phyloP scores from a whole-genome alignment of 768 basidiomycete genomes.

The Inosperma sp. region DNA sequence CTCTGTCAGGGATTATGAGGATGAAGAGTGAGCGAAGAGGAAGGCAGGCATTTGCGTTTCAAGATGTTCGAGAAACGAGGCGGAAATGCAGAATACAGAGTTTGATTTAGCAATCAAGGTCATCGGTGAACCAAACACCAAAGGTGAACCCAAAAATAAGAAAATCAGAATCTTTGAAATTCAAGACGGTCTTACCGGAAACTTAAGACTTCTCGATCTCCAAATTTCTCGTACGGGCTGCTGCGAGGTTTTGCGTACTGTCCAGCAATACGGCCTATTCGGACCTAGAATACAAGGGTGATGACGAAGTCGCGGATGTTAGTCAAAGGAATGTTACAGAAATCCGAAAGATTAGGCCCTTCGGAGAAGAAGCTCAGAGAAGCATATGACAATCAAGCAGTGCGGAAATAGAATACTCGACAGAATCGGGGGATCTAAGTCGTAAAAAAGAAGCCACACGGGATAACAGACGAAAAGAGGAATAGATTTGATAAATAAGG shows the following conservation, averaged over 20 bases:
- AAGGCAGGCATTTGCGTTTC: slow-evolving; percentile 4
- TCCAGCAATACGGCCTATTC: slow-evolving; percentile 89
- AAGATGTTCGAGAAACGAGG: not conserved
- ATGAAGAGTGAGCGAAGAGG: too few species aligned
- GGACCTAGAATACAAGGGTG: slow-evolving; percentile 42
- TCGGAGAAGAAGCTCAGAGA: slow-evolving; percentile 1
- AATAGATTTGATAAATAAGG: not conserved
- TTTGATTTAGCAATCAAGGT: not conserved
- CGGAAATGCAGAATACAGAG: not conserved
- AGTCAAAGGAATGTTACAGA: not conserved
- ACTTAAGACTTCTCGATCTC: slow-evolving; percentile 71
- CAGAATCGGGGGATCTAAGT: not conserved
- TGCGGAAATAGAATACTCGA: not conserved
- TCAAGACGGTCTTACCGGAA: slow-evolving; percentile 60
- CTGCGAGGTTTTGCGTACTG: slow-evolving; percentile 95
- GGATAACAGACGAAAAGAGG: slow-evolving; percentile 1
- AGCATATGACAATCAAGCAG: not conserved
- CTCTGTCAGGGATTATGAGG: slow-evolving; percentile 43
- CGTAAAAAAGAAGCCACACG: not conserved
- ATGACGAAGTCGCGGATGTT: slow-evolving; percentile 3
- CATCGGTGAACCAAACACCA: not conserved
- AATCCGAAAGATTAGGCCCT: slow-evolving; percentile 8
- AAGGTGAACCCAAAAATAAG: not conserved
- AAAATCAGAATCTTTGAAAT: not conserved
- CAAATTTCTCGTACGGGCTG: slow-evolving; percentile 74